A percentile compares a stretch with the other conserved stretches of the same genome.
Conservation (phyloP, 1,284 basidiomycete species). For the Pseudomicrostroma phylloplanum region DNA sequence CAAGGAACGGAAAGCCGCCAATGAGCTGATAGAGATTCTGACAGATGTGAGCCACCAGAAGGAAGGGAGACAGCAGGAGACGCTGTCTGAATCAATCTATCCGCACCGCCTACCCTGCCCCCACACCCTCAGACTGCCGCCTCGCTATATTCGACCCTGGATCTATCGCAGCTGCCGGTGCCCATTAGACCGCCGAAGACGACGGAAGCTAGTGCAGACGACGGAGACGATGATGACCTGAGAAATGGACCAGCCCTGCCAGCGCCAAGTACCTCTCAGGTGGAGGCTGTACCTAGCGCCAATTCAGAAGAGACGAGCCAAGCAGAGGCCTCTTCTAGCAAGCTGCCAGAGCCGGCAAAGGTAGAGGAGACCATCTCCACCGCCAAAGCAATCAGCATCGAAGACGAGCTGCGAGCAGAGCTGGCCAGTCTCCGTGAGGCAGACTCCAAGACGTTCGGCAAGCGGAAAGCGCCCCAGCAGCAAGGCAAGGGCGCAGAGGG, state of each 20-base stretch:
- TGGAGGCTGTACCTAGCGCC: neutral
- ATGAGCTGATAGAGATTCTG: slow-evolving; percentile 4
- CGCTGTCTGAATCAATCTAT: no score
- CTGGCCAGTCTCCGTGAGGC: neutral
- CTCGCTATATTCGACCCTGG: neutral
- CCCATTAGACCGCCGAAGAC: neutral
- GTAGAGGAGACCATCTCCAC: neutral
- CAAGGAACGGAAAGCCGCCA: neutral
- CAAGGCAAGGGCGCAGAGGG: neutral
- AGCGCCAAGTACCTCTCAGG: neutral
- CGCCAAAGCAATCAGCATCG: neutral
- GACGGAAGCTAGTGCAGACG: neutral
- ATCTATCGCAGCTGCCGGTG: neutral
- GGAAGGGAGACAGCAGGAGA: neutral
- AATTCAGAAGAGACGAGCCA: neutral
- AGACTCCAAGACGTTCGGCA: neutral
- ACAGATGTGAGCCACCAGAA: neutral
- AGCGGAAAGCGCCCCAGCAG: slow-evolving; percentile 1
- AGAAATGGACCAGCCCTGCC: neutral
- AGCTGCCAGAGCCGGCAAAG: neutral
- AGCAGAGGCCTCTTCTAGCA: neutral
- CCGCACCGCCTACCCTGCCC: neutral
- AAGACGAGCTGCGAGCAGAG: slow-evolving; percentile 4
- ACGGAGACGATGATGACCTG: slow-evolving; percentile 5
- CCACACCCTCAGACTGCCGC: slow-evolving; percentile 1